Base-by-base conservation (phyloP, 306 rosid genomes). In the Dryas octopetala region DNA sequence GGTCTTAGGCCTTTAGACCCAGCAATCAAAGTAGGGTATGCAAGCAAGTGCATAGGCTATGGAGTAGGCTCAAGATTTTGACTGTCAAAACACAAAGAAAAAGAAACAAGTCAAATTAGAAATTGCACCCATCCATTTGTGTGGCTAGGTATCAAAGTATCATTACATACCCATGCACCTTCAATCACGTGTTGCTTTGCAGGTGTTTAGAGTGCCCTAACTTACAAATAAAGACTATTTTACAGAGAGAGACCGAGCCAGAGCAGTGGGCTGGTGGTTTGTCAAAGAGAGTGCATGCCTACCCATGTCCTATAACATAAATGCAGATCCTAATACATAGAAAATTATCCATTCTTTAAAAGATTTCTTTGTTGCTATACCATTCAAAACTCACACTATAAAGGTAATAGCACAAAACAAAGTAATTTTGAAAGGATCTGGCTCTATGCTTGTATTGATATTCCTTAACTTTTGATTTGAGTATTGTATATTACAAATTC, bases 1-100 rank as follows among this genome's bases (percentile, higher is more conserved):
- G 76, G 79, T 61, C 74, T 14, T 14, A 58, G 66, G 8, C 32
- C 28, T n/a, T 72, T 72, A 62, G 58, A 71, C 74, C 41, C 48
- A 17, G 68, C 46, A 45, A 44, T 49, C 38, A 53, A 55, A 41
- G 14, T 61, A 69, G 75, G 54, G 57, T 57, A 7, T 66, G 57
- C 59, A 78, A 44, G 11, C 46, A 7, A 67, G 75, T 23, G 19
- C 65, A 1, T 66, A 73, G 17, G 52, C 77, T 72, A 71, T 43
- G 55, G 11, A 54, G 1, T 10, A 47, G 70, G 38, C 32, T 28
- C 32, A 28, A 28, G 32, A 28, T 28, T 28, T 23, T n/a, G 71
- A 9, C 41, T 38, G 45, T 49, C 12, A 66, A 60, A 13, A 51
- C 40, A 48, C 16, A 12, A 0, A n/a, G 26, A 48, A 72, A 10